A percentile compares a stretch with the other conserved stretches of the same genome.
Evolutionary conservation across 495 filamentous ascomycete genomes (phyloP).

Genomic region (Coniosporium apollinis): DNA sequence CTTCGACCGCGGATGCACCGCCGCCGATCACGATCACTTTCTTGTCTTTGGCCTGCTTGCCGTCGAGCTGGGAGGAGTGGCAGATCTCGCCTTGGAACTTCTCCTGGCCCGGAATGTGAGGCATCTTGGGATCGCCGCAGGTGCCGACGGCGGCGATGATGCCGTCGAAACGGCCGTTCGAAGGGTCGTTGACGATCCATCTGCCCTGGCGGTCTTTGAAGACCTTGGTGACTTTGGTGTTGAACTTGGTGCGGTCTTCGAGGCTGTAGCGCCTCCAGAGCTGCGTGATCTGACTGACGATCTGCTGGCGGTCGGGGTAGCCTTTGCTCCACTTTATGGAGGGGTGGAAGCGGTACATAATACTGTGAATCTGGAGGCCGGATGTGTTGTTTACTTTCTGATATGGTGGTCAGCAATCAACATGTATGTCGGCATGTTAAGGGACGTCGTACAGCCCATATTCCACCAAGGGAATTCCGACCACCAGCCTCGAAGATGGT

Average conservation of each 20-base stretch:
- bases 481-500: constrained; percentile 56
- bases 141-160: constrained; percentile 63
- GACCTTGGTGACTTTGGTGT: constrained; percentile 48
- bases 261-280: constrained; percentile 66
- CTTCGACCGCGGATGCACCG: constrained; percentile 70
- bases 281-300: constrained; percentile 49
- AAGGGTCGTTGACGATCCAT: constrained; percentile 63
- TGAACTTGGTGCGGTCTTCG: constrained; percentile 51
- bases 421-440: constrained; percentile 1
- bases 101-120: constrained; percentile 45
- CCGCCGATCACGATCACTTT: constrained; percentile 61
- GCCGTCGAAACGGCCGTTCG: constrained; percentile 58
- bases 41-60: constrained; percentile 52
- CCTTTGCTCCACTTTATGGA: constrained; percentile 54
- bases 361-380: constrained; percentile 62
- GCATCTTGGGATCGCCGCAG: constrained; percentile 61
- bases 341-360: constrained; percentile 83
- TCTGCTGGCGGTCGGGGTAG: constrained; percentile 59
- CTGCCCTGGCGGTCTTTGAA: constrained; percentile 49
- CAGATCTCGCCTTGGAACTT: constrained; percentile 50
- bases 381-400: constrained; percentile 73
- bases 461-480: constrained; percentile 51
- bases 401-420: neutral
- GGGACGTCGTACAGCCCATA: constrained; percentile 53
- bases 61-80: constrained; percentile 60